phyloP scores from a whole-genome alignment of 2,329 filamentous ascomycete genomes.

The Cordyceps militaris region DNA sequence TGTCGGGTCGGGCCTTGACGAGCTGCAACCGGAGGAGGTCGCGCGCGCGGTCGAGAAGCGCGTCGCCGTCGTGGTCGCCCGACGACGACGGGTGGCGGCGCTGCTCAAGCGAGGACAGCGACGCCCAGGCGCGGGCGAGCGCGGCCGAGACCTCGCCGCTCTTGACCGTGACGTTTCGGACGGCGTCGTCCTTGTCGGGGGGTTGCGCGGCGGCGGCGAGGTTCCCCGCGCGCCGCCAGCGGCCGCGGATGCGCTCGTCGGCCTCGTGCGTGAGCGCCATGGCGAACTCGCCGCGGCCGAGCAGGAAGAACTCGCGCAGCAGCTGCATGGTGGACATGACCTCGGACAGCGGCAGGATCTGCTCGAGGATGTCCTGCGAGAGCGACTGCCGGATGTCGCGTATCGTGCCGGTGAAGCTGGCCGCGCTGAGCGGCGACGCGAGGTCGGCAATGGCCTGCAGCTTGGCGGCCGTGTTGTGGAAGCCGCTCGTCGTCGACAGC shows the following conservation, averaged over 20 bases:
- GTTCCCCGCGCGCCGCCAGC: conserved; percentile 59
- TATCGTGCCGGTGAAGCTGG: conserved; percentile 64
- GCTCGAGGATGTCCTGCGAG: conserved; percentile 76
- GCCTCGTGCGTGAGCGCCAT: conserved; percentile 80
- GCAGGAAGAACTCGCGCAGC: conserved; percentile 77
- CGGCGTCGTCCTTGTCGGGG: conserved; percentile 46
- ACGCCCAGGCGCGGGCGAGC: conserved; percentile 69
- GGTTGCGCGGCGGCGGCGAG: too few relatives aligned
- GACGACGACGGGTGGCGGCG: conserved; percentile 32
- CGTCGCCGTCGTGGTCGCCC: conserved; percentile 58
- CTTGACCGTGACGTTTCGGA: conserved; percentile 57
- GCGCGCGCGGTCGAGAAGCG: conserved; percentile 74
- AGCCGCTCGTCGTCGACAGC: conserved; percentile 27
- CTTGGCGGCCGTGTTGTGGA: conserved; percentile 60
- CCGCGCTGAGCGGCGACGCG: conserved; percentile 64
- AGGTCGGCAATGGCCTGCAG: conserved; percentile 62
- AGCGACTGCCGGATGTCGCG: conserved; percentile 71
- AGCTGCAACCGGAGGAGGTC: conserved; percentile 65
- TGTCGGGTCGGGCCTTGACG: conserved; percentile 40
- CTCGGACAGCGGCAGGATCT: conserved; percentile 68
- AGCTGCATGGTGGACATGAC: conserved; percentile 72
- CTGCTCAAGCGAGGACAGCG: conserved; percentile 67
- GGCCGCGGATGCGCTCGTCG: conserved; percentile 67
- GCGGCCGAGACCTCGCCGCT: conserved; percentile 79
- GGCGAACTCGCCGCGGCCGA: conserved; percentile 86